These are phyloP conservation scores for Capronia epimyces DNA, from an alignment of 2,329 filamentous ascomycete genomes.

Conservation along the genomic window DNA sequence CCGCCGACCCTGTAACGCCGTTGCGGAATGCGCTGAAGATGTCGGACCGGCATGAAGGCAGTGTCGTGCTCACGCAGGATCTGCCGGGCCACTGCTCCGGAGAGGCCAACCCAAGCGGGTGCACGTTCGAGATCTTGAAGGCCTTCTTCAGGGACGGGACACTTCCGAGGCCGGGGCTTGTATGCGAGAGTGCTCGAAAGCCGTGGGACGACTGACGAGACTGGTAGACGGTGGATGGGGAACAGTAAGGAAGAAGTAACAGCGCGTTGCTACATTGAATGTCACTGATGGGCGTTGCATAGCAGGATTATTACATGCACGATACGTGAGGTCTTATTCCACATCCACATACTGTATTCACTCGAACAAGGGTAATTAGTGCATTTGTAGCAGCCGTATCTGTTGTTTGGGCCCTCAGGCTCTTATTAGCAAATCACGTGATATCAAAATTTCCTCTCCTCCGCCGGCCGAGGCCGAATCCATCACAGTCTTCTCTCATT, in stretches of 20 bases:
- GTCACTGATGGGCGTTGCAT: no score
- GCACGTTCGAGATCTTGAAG: conserved; percentile 35
- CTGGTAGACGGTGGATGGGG: no score
- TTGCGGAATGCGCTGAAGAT: conserved; percentile 38
- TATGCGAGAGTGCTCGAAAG: conserved; percentile 38
- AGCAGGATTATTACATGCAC: no score
- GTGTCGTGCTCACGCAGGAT: conserved; percentile 43
- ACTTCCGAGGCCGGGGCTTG: conserved; percentile 34
- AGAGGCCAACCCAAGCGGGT: conserved; percentile 35
- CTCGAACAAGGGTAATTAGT: not conserved
- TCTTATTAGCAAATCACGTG: not conserved
- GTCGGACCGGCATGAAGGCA: conserved; percentile 40
- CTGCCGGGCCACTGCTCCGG: conserved; percentile 36
- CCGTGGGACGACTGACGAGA: conserved; percentile 27
- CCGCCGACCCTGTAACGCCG: conserved; percentile 56
- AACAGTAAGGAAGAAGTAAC: no score
- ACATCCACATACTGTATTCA: no score
- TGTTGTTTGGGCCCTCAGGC: no score
- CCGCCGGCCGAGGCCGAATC: not conserved
- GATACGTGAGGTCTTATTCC: no score
- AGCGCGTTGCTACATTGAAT: no score
- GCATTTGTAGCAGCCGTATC: not conserved
- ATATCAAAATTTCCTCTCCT: conserved; percentile 4
- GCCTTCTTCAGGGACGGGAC: conserved; percentile 41
- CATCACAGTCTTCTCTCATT: not conserved